Evolutionary conservation across 805 yeast species (phyloP).

Genomic region (Candida alai): DNA sequence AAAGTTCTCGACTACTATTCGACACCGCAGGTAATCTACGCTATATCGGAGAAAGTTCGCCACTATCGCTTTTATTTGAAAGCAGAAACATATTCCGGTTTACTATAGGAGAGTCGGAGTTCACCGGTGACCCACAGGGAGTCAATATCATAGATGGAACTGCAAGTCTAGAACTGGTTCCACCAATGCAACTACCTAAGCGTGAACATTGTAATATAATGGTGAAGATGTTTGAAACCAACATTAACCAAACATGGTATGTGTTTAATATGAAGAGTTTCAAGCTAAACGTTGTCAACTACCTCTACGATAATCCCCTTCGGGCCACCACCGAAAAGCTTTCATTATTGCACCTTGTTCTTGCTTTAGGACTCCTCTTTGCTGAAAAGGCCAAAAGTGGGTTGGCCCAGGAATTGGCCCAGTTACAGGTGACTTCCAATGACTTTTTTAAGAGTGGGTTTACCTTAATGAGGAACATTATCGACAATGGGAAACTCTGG

Average conservation of each 20-base stretch:
- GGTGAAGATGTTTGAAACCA: conserved; percentile 27
- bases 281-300: conserved; percentile 19
- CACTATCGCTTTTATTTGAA: conserved; percentile 37
- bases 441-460: conserved; percentile 32
- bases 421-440: conserved; percentile 19
- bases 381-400: conserved; percentile 26
- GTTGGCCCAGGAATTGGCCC: conserved; percentile 15
- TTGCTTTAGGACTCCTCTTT: conserved; percentile 39
- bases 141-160: conserved; percentile 35
- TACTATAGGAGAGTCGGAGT: conserved; percentile 28
- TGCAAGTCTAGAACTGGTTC: conserved; percentile 15
- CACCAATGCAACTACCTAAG: conserved; percentile 12
- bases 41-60: conserved; percentile 41
- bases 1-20: conserved; percentile 24
- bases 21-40: conserved; percentile 33
- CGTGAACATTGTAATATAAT: conserved; percentile 6
- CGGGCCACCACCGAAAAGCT: conserved; percentile 20
- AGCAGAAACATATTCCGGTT: conserved; percentile 31
- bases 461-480: conserved; percentile 22
- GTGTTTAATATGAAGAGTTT: conserved; percentile 33
- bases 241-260: conserved; percentile 37
- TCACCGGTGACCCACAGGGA: conserved; percentile 35
- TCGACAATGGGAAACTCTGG: conserved; percentile 40
- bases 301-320: conserved; percentile 27
- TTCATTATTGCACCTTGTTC: conserved; percentile 31